phyloP scores from a whole-genome alignment of 108 stramenopile species.

The Skeletonema marinoi region DNA sequence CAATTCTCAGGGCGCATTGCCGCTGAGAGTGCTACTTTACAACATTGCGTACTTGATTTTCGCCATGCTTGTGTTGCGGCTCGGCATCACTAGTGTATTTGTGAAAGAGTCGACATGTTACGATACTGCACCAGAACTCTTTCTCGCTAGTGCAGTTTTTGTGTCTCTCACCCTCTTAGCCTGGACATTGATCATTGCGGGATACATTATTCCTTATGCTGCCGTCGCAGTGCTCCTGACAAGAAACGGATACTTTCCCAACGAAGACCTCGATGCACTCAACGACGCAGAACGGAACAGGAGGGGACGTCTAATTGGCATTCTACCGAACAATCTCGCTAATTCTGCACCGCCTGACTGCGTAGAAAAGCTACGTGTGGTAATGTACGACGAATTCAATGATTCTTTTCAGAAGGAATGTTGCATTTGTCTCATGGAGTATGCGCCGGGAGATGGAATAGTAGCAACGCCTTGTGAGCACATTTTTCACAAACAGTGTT shows the following conservation, averaged over 20 bases:
- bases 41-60: slow-evolving; percentile 69
- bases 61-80: slow-evolving; percentile 57
- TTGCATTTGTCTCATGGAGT: slow-evolving; percentile 78
- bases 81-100: slow-evolving; percentile 61
- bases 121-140: slow-evolving; percentile 67
- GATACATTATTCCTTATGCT: slow-evolving; percentile 66
- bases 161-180: slow-evolving; percentile 62
- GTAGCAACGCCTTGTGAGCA: slow-evolving; percentile 76
- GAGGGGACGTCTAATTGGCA: slow-evolving; percentile 29
- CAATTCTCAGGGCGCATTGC: slow-evolving; percentile 43
- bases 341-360: slow-evolving; percentile 64
- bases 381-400: slow-evolving; percentile 50
- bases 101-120: slow-evolving; percentile 47
- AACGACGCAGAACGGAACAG: slow-evolving; percentile 27
- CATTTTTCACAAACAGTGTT: slow-evolving; percentile 77
- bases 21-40: slow-evolving; percentile 55
- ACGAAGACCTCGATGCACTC: slow-evolving; percentile 26
- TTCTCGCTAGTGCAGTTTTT: slow-evolving; percentile 52
- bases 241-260: slow-evolving; percentile 69
- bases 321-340: slow-evolving; percentile 56
- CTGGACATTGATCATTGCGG: slow-evolving; percentile 64
- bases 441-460: slow-evolving; percentile 53
- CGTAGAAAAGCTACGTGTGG: slow-evolving; percentile 47
- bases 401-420: slow-evolving; percentile 62
- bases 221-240: slow-evolving; percentile 66